Evolutionary conservation across 768 basidiomycete genomes (phyloP).

Genomic region (Scleroderma citrinum): DNA sequence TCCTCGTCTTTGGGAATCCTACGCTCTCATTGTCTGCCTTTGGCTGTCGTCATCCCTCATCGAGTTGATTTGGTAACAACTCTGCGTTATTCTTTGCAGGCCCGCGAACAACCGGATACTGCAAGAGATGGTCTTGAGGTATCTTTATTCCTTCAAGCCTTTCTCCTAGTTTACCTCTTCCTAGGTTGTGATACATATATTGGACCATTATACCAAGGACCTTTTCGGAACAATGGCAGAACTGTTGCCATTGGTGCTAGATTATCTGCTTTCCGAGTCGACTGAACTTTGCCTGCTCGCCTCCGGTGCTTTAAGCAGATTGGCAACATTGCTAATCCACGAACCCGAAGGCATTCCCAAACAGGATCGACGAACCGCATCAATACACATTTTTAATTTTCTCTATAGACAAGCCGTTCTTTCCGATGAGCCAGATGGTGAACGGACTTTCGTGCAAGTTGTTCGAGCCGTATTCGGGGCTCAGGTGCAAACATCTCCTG

Average conservation of each 20-base stretch:
- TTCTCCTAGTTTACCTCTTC: conserved; percentile 4
- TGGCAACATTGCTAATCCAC: conserved; percentile 24
- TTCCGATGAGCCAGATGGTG: neutral
- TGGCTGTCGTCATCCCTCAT: conserved; percentile 28
- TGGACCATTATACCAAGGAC: conserved; percentile 11
- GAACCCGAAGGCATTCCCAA: conserved; percentile 26
- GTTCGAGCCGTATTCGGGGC: conserved; percentile 25
- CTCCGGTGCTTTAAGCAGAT: conserved; percentile 16
- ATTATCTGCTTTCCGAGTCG: conserved; percentile 10
- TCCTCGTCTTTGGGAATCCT: conserved; percentile 47
- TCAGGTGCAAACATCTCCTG: conserved; percentile 12
- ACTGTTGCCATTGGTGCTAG: conserved; percentile 17
- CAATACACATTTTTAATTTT: conserved; percentile 22
- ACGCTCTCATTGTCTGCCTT: conserved; percentile 44
- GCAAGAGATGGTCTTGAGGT: conserved; percentile 26
- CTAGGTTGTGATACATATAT: conserved; percentile 21
- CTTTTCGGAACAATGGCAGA: conserved; percentile 16
- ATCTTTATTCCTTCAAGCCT: neutral
- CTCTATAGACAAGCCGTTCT: conserved; percentile 9
- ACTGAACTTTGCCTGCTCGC: conserved; percentile 16
- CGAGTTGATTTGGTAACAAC: conserved; percentile 28
- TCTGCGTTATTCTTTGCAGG: conserved; percentile 33
- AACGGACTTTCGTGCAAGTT: conserved; percentile 19
- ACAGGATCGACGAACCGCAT: conserved; percentile 20
- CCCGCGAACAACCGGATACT: conserved; percentile 13